Conservation (phyloP, 2,329 filamentous ascomycete species). For the Ceratocystis alfenasii region DNA sequence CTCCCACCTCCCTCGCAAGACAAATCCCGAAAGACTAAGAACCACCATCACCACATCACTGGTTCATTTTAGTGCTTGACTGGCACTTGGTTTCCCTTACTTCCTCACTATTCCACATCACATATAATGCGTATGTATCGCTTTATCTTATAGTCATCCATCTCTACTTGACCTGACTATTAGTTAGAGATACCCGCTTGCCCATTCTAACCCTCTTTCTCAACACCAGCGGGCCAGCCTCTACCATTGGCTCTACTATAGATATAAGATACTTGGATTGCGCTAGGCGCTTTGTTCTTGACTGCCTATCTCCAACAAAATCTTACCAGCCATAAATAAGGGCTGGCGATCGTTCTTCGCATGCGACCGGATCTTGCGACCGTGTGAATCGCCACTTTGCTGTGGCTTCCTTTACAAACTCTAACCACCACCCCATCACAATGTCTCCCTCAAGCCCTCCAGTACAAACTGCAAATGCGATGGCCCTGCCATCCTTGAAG, state of each 20-base stretch:
- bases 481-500: not conserved
- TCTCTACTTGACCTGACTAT: not conserved
- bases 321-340: not conserved
- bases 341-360: not conserved
- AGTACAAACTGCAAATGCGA: not conserved
- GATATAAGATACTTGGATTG: not conserved
- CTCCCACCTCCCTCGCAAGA: not conserved
- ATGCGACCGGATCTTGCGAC: not conserved
- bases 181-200: not conserved
- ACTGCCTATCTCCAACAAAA: not conserved
- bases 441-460: not conserved
- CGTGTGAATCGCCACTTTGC: not conserved
- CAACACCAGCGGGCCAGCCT: not conserved
- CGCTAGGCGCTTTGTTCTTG: not conserved
- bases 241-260: not conserved
- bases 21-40: not conserved
- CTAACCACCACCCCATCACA: not conserved
- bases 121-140: conserved; percentile 3
- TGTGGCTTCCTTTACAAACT: not conserved
- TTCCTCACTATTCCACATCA: not conserved
- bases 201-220: not conserved
- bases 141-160: not conserved
- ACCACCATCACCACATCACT: not conserved
- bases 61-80: not conserved
- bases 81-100: not conserved